Evolutionary conservation across 371 early-diverging fungal species (phyloP).

Genomic region (Dinochytrium kinnereticum): DNA sequence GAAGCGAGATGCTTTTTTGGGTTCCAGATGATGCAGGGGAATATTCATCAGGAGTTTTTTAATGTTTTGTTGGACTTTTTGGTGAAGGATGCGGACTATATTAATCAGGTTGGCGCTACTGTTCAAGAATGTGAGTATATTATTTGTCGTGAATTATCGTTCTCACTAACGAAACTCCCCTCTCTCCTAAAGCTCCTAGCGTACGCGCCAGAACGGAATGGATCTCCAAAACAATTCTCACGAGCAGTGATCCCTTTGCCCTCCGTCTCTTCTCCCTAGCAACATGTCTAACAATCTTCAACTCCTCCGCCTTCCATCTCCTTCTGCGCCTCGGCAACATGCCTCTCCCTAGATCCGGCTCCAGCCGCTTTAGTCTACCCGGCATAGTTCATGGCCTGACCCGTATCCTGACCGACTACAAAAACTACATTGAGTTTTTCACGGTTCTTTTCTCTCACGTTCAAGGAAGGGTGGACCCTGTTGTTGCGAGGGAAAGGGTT

Average conservation of each 20-base stretch:
- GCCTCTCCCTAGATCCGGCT: slow-evolving; percentile 1
- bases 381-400: slow-evolving; percentile 35
- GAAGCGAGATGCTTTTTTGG: slow-evolving; percentile 57
- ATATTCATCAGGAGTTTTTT: slow-evolving; percentile 50
- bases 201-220: slow-evolving; percentile 36
- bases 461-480: slow-evolving; percentile 26
- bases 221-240: slow-evolving; percentile 42
- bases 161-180: background rate
- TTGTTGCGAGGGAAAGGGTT: slow-evolving; percentile 30
- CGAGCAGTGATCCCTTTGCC: slow-evolving; percentile 34
- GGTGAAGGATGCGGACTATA: slow-evolving; percentile 20
- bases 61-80: slow-evolving; percentile 40
- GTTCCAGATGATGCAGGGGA: slow-evolving; percentile 53
- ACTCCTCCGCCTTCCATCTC: slow-evolving; percentile 19
- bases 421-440: slow-evolving; percentile 30
- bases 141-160: background rate
- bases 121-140: slow-evolving; percentile 28
- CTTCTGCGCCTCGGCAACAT: slow-evolving; percentile 31
- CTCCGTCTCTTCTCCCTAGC: slow-evolving; percentile 40
- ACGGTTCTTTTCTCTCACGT: slow-evolving; percentile 25
- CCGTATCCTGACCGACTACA: slow-evolving; percentile 33
- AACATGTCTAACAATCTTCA: slow-evolving; percentile 29
- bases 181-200: slow-evolving; percentile 31
- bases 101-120: slow-evolving; percentile 29
- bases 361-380: slow-evolving; percentile 18